Conservation (phyloP, 345 rosid genomes). For the Rhodamnia argentea region DNA sequence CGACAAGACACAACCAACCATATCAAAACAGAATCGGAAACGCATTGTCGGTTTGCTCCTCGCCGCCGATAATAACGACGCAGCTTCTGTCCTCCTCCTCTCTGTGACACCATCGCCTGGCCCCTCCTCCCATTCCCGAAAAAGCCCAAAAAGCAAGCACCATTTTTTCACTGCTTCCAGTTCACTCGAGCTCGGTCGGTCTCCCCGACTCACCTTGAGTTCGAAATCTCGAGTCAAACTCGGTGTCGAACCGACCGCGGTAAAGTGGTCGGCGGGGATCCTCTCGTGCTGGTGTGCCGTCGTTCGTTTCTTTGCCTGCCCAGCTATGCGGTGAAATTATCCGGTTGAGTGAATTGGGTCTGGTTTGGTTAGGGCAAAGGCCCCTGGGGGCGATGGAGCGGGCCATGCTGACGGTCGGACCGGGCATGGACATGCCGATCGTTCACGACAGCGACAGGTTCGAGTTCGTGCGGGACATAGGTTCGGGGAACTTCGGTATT, state of each 20-base stretch:
- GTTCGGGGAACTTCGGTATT: conserved; percentile 84
- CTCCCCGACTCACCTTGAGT: background rate
- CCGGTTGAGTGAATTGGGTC: background rate
- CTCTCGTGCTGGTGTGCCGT: background rate
- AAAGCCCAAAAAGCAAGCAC: background rate
- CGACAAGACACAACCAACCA: background rate
- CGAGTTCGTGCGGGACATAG: conserved; percentile 82
- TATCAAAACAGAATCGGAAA: background rate
- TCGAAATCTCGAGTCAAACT: background rate
- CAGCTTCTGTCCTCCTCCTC: background rate
- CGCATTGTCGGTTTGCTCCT: background rate
- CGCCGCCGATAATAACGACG: background rate
- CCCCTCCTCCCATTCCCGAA: background rate
- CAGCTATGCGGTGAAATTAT: background rate
- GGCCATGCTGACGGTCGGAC: conserved; percentile 32
- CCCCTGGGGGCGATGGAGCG: conserved; percentile 30
- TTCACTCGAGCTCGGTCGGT: background rate
- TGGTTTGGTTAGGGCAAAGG: background rate
- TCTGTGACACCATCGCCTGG: background rate
- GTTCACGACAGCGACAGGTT: conserved; percentile 92
- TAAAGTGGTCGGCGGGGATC: background rate
- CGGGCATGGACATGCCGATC: conserved; percentile 86
- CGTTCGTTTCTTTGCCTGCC: background rate
- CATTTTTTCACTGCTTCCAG: background rate
- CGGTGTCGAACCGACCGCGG: background rate